phyloP scores from a whole-genome alignment of 2,329 filamentous ascomycete genomes.

The Claviceps sp. region DNA sequence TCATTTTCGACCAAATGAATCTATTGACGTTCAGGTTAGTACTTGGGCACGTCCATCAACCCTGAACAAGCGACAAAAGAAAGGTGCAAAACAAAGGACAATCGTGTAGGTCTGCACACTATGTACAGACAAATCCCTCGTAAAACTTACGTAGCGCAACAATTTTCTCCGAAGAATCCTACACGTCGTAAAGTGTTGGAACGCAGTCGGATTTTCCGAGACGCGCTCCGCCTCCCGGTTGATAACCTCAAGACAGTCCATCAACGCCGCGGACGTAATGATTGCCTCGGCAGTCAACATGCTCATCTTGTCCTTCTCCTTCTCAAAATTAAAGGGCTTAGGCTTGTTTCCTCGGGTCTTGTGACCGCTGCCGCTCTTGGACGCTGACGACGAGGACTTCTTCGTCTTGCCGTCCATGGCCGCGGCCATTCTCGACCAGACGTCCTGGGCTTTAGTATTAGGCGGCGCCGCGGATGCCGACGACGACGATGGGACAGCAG shows the following conservation, averaged over 20 bases:
- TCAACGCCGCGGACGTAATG: slow-evolving; percentile 79
- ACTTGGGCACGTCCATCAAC: too few relatives aligned
- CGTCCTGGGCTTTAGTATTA: neutral
- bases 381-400: neutral
- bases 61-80: too few relatives aligned
- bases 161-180: slow-evolving; percentile 76
- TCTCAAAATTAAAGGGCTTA: slow-evolving; percentile 67
- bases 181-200: slow-evolving; percentile 70
- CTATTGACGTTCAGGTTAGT: slow-evolving; percentile 19
- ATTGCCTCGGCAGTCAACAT: slow-evolving; percentile 79
- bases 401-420: slow-evolving; percentile 20
- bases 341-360: slow-evolving; percentile 33
- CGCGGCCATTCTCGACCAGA: neutral
- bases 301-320: slow-evolving; percentile 78
- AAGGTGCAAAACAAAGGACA: too few relatives aligned
- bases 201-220: slow-evolving; percentile 65
- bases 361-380: slow-evolving; percentile 15
- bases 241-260: slow-evolving; percentile 77
- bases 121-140: neutral
- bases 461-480: neutral
- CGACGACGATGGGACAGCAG: slow-evolving; percentile 9
- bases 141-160: slow-evolving; percentile 53
- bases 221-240: slow-evolving; percentile 82
- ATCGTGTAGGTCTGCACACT: too few relatives aligned
- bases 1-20: slow-evolving; percentile 87